Evolutionary conservation across 2,329 filamentous ascomycete species (phyloP).

Genomic region (Epichloe sylvatica): DNA sequence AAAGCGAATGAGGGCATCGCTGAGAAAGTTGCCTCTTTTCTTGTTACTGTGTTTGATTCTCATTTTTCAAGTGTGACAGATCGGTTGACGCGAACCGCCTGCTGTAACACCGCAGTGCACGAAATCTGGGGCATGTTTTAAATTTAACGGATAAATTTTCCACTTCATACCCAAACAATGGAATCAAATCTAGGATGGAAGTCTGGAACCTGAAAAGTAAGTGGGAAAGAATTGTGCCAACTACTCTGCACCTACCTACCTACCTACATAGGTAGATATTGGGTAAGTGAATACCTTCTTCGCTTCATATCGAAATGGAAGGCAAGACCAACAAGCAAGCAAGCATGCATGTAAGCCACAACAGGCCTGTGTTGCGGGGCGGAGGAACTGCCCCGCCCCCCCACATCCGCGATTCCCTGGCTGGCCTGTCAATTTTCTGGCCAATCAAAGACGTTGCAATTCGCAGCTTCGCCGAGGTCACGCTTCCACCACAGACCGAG

Average conservation of each 20-base stretch:
- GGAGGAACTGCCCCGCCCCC: not conserved
- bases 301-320: not conserved
- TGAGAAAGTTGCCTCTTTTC: no score
- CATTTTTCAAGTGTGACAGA: not conserved
- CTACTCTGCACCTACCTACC: not conserved
- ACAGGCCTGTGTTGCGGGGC: no score
- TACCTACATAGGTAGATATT: not conserved
- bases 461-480: not conserved
- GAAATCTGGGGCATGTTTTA: not conserved
- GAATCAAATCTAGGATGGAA: not conserved
- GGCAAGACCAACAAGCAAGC: not conserved
- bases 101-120: not conserved
- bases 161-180: not conserved
- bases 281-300: not conserved
- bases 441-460: not conserved
- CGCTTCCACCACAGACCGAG: conserved; percentile 1
- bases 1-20: not conserved
- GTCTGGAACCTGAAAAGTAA: not conserved
- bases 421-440: not conserved
- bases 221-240: not conserved
- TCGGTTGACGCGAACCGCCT: not conserved
- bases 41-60: no score
- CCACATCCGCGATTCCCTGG: not conserved
- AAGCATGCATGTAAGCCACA: no score
- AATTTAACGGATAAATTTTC: not conserved